Evolutionary conservation across 805 yeast genomes (phyloP), one percentile per base, ranked within the genome.

Genomic region (Ogataea saltuana): DNA sequence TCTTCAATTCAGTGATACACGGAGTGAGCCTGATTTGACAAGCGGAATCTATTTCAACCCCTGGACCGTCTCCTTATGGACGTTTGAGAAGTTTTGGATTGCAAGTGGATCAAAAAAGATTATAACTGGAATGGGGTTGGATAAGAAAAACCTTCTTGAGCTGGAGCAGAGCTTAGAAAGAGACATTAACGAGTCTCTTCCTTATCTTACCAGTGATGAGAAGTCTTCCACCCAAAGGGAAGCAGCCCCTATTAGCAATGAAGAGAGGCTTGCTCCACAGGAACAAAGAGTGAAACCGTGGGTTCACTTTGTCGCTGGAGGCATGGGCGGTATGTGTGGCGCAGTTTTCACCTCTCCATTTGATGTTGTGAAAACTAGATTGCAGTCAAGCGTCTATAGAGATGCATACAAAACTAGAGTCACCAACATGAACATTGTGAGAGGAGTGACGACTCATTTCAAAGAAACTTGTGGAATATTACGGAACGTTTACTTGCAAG

Each of bases 311-410:
- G 86, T 86, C n/a, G 90, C 95, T 10, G 95, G 93, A 39, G 95
- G 96, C 11, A 63, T 87, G 19, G 99, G 97, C 25, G 99, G 99
- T 12, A 93, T 93, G 97, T 87, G 91, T 22, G 99, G 99, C 19
- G 96, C 99, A 2, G 68, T 91, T 3, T 82, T 81, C 42, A 93
- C 99, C 0, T 84, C 96, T 55, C 99, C 99, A 1, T 78, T 93
- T 49, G 99, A 90, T 64, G 95, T 93, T 38, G 97, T 93, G 27
- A 93, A 93, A 61, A 93, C 99, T 0, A 75, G 99, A 58, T 69
- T 93, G 42, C 99, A 93, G 63, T 85, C 96, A 47, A 96, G 89
- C 58, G 87, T 84, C 6, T 90, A 84, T 55, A 76, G 75, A 50
- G 67, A 72, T 6, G 64, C 75, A 10, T 85, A 85, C 59, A 63